Conservation (phyloP, 257 asterid species). For the Gentiana dahurica region DNA sequence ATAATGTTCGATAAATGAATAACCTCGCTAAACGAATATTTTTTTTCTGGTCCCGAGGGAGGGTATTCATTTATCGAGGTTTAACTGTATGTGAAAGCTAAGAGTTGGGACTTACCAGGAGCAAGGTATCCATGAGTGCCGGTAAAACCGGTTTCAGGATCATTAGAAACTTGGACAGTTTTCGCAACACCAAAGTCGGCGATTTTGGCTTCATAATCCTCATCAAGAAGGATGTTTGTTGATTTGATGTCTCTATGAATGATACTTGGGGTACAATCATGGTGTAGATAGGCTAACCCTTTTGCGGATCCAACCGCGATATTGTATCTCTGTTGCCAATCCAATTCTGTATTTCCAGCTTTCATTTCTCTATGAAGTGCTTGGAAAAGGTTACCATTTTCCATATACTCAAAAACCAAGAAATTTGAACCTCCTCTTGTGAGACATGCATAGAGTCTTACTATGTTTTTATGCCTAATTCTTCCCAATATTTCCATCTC, state of each 20-base stretch:
- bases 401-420: conserved; percentile 82
- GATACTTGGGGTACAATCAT: conserved; percentile 64
- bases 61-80: no score
- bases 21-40: no score
- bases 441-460: conserved; percentile 72
- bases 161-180: conserved; percentile 42
- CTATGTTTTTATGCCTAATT: conserved; percentile 69
- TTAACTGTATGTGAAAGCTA: no score
- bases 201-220: conserved; percentile 76
- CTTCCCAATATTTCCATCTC: conserved; percentile 83
- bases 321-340: conserved; percentile 63
- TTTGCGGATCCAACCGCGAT: conserved; percentile 85
- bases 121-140: conserved; percentile 98
- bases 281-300: conserved; percentile 81
- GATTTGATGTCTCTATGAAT: conserved; percentile 86
- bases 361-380: conserved; percentile 68
- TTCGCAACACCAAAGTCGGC: conserved; percentile 88
- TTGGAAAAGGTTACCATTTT: conserved; percentile 67
- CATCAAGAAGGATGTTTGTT: conserved; percentile 79
- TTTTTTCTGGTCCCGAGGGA: no score
- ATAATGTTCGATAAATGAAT: no score
- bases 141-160: conserved; percentile 62
- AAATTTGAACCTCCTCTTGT: conserved; percentile 58
- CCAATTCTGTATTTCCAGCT: conserved; percentile 53
- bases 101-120: conserved; percentile 45